Evolutionary conservation across 148 eudicot genomes (phyloP).

Genomic region (Diospyros kaki): DNA sequence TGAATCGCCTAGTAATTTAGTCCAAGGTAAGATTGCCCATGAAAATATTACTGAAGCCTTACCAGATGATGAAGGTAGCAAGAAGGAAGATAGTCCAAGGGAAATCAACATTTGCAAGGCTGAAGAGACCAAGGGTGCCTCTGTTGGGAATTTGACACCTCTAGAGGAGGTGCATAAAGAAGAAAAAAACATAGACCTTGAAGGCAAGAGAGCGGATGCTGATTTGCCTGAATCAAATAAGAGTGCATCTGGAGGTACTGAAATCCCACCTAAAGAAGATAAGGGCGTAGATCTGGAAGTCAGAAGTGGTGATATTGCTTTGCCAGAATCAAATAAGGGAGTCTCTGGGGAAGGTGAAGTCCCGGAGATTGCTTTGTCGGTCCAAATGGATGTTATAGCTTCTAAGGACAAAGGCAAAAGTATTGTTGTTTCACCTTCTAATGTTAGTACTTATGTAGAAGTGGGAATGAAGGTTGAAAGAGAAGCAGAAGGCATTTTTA

Average conservation of each 20-base stretch:
- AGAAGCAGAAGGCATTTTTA: conserved; percentile 29
- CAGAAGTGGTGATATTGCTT: conserved; percentile 22
- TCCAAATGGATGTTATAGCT: conserved; percentile 15
- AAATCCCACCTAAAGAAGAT: conserved; percentile 18
- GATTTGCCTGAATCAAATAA: conserved; percentile 29
- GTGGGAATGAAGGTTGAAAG: conserved; percentile 32
- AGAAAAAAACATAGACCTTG: conserved; percentile 29
- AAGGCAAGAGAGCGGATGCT: conserved; percentile 30
- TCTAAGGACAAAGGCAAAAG: conserved; percentile 84
- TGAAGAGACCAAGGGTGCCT: conserved; percentile 21
- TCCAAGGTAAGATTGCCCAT: conserved; percentile 18
- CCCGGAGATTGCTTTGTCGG: conserved; percentile 27
- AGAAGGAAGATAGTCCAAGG: conserved; percentile 24
- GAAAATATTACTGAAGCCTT: conserved; percentile 25
- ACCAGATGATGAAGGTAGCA: conserved; percentile 24
- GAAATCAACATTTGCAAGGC: conserved; percentile 20
- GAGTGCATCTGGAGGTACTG: conserved; percentile 24
- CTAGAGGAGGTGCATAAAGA: conserved; percentile 21
- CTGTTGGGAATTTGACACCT: conserved; percentile 18
- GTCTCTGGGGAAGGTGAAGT: conserved; percentile 27
- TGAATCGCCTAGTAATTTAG: conserved; percentile 23
- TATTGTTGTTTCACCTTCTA: conserved; percentile 44
- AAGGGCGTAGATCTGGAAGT: conserved; percentile 34
- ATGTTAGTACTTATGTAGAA: conserved; percentile 32
- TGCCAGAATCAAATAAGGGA: conserved; percentile 29